phyloP scores from a whole-genome alignment of 345 rosid genomes.

The Lepidium aucheri region DNA sequence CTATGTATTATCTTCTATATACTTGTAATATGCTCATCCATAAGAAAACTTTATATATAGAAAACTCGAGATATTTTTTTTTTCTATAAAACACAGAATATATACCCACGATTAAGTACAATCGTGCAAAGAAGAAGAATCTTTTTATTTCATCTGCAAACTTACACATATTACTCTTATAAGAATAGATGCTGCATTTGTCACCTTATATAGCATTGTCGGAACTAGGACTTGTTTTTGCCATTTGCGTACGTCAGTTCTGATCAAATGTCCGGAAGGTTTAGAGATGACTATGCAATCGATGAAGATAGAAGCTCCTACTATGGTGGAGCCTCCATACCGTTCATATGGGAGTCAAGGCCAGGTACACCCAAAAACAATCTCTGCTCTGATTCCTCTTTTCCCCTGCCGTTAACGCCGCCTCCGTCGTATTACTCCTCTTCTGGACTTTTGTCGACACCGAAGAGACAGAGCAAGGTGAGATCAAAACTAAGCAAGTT shows the following conservation, averaged over 20 bases:
- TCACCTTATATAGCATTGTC: not conserved
- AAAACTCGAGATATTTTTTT: not conserved
- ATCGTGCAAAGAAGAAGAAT: conserved; percentile 14
- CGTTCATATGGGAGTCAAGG: conserved; percentile 73
- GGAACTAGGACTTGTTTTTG: not conserved
- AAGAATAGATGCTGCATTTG: not conserved
- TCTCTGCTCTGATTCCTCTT: conserved; percentile 3
- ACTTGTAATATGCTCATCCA: conserved; percentile 17
- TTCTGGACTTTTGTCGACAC: conserved; percentile 15
- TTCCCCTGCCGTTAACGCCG: conserved; percentile 38
- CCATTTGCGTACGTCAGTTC: not conserved
- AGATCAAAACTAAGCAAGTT: conserved; percentile 20
- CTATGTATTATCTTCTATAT: not conserved
- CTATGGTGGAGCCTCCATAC: conserved; percentile 60
- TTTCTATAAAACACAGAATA: not conserved
- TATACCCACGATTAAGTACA: not conserved
- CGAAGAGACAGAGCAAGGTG: conserved; percentile 14
- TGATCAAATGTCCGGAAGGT: conserved; percentile 12
- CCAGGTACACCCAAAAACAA: conserved; percentile 84
- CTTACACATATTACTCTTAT: not conserved
- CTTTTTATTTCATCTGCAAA: not conserved
- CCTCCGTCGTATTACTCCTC: conserved; percentile 43
- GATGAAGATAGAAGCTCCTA: conserved; percentile 27
- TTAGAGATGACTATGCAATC: conserved; percentile 5
- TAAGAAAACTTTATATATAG: not conserved